Percentiles rank a stretch among this genome's conserved stretches.
Evolutionary conservation across 2,329 filamentous ascomycete genomes (phyloP).

Genomic region (Colletotrichum liriopes): DNA sequence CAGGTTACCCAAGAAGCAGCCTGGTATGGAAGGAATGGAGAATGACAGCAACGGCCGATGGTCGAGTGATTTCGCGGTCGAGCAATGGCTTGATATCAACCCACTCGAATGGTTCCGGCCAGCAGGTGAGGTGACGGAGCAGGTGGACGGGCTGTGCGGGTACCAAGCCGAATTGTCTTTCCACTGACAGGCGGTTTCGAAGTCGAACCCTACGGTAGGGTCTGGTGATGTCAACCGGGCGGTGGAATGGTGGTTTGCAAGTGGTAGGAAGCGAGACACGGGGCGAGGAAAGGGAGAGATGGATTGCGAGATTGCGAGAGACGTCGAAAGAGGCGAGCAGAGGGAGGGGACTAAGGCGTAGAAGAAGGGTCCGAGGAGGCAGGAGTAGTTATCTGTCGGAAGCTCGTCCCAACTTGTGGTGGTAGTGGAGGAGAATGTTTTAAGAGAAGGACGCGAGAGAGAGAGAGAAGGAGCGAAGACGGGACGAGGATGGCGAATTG

Average conservation of each 20-base stretch:
- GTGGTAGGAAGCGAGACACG: slow-evolving; percentile 30
- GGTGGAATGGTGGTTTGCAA: slow-evolving; percentile 28
- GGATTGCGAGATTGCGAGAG: slow-evolving; percentile 2
- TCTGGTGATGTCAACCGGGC: slow-evolving; percentile 36
- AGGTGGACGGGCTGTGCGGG: slow-evolving; percentile 10
- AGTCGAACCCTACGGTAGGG: slow-evolving; percentile 20
- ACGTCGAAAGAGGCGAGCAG: not conserved
- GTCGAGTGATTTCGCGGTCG: not conserved
- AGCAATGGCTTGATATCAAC: slow-evolving; percentile 34
- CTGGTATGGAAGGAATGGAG: not conserved
- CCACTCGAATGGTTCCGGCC: slow-evolving; percentile 31
- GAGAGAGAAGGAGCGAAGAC: slow-evolving; percentile 11
- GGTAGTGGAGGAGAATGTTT: slow-evolving; percentile 10
- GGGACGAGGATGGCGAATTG: slow-evolving; percentile 26
- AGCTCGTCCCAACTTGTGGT: slow-evolving; percentile 24
- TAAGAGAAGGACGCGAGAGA: not conserved
- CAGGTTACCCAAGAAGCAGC: not conserved
- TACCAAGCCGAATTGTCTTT: slow-evolving; percentile 25
- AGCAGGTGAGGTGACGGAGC: slow-evolving; percentile 25
- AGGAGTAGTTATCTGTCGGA: slow-evolving; percentile 4
- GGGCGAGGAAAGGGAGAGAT: slow-evolving; percentile 22
- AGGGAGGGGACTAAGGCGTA: slow-evolving; percentile 15
- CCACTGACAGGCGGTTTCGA: slow-evolving; percentile 12
- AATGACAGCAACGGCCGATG: slow-evolving; percentile 18
- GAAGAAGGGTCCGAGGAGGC: slow-evolving; percentile 24